phyloP scores from a whole-genome alignment of 305 asterid species.

The Solanum aculeatissimum region DNA sequence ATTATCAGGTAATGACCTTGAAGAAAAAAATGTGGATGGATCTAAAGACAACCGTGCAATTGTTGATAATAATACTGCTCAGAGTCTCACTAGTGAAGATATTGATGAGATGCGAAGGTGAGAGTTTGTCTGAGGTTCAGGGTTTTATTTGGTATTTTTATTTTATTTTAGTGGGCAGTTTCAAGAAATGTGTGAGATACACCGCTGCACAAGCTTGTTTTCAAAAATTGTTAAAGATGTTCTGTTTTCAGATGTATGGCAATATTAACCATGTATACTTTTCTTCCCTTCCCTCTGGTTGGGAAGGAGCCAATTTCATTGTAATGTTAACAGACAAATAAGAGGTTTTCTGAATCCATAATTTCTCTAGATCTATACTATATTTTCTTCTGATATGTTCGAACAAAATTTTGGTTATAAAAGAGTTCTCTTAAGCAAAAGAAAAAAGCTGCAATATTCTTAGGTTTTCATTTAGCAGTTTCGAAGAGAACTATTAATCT shows the following conservation, averaged over 20 bases:
- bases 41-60: slow-evolving; percentile 71
- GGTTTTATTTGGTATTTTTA: background rate
- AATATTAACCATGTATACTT: background rate
- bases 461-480: background rate
- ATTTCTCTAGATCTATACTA: background rate
- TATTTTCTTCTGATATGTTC: background rate
- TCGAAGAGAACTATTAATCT: background rate
- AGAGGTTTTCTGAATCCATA: background rate
- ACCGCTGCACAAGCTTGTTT: background rate
- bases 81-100: slow-evolving; percentile 71
- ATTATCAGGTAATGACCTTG: slow-evolving; percentile 34
- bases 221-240: background rate
- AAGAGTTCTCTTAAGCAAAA: background rate
- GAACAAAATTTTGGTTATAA: background rate
- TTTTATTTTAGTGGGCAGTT: background rate
- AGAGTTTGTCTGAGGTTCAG: background rate
- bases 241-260: background rate
- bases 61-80: slow-evolving; percentile 85
- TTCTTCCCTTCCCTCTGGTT: background rate
- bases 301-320: background rate
- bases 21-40: slow-evolving; percentile 37
- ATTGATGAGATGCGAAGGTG: slow-evolving; percentile 75
- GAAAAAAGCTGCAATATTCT: background rate
- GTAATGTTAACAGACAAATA: background rate
- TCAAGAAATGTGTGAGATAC: background rate